Evolutionary conservation across 2,329 filamentous ascomycete species (phyloP), one percentile per base, ranked within the genome.

Genomic region (Botryotinia globosa): DNA sequence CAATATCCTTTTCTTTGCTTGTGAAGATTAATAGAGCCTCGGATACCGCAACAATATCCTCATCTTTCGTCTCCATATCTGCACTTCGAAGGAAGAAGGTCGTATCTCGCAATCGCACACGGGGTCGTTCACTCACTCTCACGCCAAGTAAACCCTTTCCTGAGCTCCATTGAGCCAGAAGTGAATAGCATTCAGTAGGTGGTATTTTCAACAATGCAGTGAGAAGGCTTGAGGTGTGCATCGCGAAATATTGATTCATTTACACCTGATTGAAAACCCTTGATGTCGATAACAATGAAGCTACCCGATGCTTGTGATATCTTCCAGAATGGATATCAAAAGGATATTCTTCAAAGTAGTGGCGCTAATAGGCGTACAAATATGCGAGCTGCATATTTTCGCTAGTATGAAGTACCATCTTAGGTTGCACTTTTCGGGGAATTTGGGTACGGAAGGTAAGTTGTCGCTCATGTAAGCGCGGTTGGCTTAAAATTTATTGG

Each of bases 331-430:
- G 32, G 3, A 25, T 32, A 58, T 68, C 29, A 7, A 58, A 18
- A 66, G 32, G 10, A 7, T 29, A 51, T 69, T 29, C 22, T 20
- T 37, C 54, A 18, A 51, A 48, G 34, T n/a, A 22, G 68, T 70
- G 67, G 58, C 56, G 56, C 68, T 48, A n/a, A 48, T n/a, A 32
- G 58, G 42, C 68, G 29, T 62, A 51, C 42, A 48, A 14, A 8
- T 7, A 48, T 25, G 29, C 22, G n/a, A 70, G 29, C 29, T 70
- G 68, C 56, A 70, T 69, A 51, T 62, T 58, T 62, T 58, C 39
- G 67, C 45, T 58, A 34, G 39, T 37, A 48, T 62, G 48, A 32
- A 10, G n/a, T 62, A 20, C 45, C n/a, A 61, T 32, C 66, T 59
- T 56, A n/a, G 48, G 29, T 58, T 34, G 20, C 20, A 45, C 54